Evolutionary conservation across 2,329 filamentous ascomycete species (phyloP).

Genomic region (Aquanectria penicillioides): DNA sequence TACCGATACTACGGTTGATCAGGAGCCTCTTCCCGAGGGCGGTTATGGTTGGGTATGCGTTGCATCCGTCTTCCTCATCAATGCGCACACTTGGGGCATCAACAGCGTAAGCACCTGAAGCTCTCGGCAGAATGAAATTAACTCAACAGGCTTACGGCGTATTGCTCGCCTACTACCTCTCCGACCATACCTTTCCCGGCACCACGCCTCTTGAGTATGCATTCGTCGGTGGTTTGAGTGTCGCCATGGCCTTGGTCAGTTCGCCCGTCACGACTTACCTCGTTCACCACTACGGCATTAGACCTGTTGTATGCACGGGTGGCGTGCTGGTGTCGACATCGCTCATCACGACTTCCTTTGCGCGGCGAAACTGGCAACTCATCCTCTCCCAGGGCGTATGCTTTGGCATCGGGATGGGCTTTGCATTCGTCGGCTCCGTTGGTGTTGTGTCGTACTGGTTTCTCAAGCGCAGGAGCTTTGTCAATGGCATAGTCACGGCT

Average conservation of each 20-base stretch:
- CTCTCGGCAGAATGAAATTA: background rate
- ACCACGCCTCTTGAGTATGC: conserved; percentile 66
- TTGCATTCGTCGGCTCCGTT: conserved; percentile 65
- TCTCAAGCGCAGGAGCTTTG: conserved; percentile 61
- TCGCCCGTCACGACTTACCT: conserved; percentile 52
- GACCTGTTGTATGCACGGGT: conserved; percentile 58
- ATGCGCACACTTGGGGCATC: conserved; percentile 55
- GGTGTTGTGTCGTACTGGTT: conserved; percentile 72
- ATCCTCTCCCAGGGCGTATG: conserved; percentile 68
- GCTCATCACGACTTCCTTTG: conserved; percentile 64
- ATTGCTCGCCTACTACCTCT: conserved; percentile 22
- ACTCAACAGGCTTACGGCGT: conserved; percentile 16
- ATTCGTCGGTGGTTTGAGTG: conserved; percentile 67
- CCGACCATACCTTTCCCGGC: conserved; percentile 58
- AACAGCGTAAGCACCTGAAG: conserved; percentile 28
- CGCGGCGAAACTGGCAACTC: conserved; percentile 66
- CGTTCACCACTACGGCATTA: conserved; percentile 43
- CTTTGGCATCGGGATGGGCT: conserved; percentile 70
- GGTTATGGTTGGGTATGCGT: conserved; percentile 60
- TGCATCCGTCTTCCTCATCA: conserved; percentile 46
- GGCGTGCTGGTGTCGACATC: conserved; percentile 61
- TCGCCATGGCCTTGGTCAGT: conserved; percentile 54
- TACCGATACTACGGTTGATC: background rate
- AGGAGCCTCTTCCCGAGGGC: conserved; percentile 49
- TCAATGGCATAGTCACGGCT: conserved; percentile 64